These are phyloP conservation scores for Salix udensis DNA, from an alignment of 345 rosid genomes.

Conservation along the genomic window DNA sequence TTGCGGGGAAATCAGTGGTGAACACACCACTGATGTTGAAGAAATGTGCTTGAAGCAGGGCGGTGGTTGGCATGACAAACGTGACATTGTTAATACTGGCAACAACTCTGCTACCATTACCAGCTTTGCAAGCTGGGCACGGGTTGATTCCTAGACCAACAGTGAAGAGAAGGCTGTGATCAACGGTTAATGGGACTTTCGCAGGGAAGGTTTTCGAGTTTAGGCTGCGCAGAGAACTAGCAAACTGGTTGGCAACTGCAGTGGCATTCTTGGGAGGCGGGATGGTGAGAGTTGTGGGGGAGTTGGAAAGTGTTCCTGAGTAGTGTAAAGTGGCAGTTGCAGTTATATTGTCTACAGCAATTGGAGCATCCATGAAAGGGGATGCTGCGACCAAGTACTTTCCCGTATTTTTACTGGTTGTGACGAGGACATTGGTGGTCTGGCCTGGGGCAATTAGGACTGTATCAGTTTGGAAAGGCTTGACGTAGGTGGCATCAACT, in stretches of 20 bases:
- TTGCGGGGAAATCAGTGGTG: conserved; percentile 36
- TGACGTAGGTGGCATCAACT: conserved; percentile 59
- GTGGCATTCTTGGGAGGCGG: conserved; percentile 62
- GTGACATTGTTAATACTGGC: conserved; percentile 64
- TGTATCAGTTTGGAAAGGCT: conserved; percentile 49
- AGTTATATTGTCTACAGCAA: conserved; percentile 49
- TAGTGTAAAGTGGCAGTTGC: conserved; percentile 59
- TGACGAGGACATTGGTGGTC: conserved; percentile 61
- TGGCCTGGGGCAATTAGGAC: conserved; percentile 60
- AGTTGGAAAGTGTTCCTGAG: conserved; percentile 28
- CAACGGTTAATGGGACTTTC: conserved; percentile 50
- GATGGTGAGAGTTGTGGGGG: conserved; percentile 27
- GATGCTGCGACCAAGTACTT: conserved; percentile 61
- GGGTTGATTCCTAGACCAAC: conserved; percentile 50
- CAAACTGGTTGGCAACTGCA: conserved; percentile 44
- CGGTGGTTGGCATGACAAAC: conserved; percentile 54
- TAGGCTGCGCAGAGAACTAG: conserved; percentile 46
- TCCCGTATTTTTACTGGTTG: conserved; percentile 43
- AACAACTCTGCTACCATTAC: conserved; percentile 48
- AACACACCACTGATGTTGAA: conserved; percentile 37
- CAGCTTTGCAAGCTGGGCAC: conserved; percentile 54
- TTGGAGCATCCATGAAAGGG: conserved; percentile 53
- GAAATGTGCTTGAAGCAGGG: conserved; percentile 66
- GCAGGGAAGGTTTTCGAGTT: conserved; percentile 64
- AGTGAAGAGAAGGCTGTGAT: conserved; percentile 45